These are phyloP conservation scores for Vitis labrusca DNA, from an alignment of 164 flowering plant species.

Conservation along the genomic window DNA sequence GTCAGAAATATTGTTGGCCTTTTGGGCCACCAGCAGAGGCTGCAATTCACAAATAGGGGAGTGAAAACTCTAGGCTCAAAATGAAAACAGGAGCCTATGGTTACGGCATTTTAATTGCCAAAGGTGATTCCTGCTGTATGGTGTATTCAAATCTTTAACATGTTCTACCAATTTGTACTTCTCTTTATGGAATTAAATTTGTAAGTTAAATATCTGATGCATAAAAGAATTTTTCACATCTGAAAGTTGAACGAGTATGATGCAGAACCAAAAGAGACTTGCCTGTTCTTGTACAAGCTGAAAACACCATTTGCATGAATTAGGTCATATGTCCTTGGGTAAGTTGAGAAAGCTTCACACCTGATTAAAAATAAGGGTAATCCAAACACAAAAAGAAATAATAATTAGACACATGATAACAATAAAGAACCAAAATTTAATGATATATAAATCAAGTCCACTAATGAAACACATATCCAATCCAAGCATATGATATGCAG, in stretches of 20 bases:
- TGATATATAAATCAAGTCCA: background rate
- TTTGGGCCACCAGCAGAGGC: background rate
- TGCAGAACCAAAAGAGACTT: slow-evolving; percentile 14
- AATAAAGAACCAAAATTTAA: background rate
- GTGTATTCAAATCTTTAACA: background rate
- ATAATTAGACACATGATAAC: background rate
- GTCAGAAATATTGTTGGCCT: background rate
- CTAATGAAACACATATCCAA: background rate
- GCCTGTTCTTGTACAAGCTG: slow-evolving; percentile 49
- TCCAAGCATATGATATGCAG: background rate
- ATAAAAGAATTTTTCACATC: background rate
- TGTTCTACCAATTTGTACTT: background rate
- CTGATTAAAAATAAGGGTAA: slow-evolving; percentile 17
- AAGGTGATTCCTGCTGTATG: background rate
- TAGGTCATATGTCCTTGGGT: slow-evolving; percentile 56
- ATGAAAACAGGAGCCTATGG: too few relatives aligned
- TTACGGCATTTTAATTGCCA: too few relatives aligned
- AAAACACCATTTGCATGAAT: slow-evolving; percentile 50
- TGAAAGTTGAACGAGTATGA: background rate
- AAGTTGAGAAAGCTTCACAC: slow-evolving; percentile 61
- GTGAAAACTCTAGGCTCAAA: background rate
- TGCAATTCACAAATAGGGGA: background rate
- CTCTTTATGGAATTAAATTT: background rate
- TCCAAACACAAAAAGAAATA: background rate
- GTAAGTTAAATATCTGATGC: background rate